A percentile compares a stretch with the other conserved stretches of the same genome.
phyloP scores from a whole-genome alignment of 2,329 filamentous ascomycete species.

The Aspergillus sojae region DNA sequence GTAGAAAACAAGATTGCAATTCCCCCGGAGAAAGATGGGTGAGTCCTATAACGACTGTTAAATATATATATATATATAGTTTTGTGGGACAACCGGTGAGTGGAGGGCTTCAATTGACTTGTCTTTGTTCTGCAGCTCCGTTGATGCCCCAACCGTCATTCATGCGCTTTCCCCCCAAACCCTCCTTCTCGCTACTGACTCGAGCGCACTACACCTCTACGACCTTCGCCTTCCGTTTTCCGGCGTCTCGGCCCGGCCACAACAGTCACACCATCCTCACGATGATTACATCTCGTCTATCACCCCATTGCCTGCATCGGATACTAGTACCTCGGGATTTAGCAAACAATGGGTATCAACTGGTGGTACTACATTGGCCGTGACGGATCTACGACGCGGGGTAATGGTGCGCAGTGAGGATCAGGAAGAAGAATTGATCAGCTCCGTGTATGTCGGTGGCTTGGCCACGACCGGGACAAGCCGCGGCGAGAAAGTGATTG shows the following conservation, averaged over 20 bases:
- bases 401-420: conserved; percentile 89
- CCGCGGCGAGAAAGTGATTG: conserved; percentile 74
- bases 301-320: conserved; percentile 76
- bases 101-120: not conserved
- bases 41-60: conserved; percentile 22
- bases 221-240: conserved; percentile 69
- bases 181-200: conserved; percentile 87
- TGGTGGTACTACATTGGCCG: conserved; percentile 84
- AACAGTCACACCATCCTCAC: conserved; percentile 83
- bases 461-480: conserved; percentile 67
- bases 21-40: conserved; percentile 54
- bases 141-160: conserved; percentile 78
- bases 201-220: conserved; percentile 82
- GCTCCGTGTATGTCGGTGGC: conserved; percentile 75
- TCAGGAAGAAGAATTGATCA: conserved; percentile 91
- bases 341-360: conserved; percentile 95
- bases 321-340: conserved; percentile 81
- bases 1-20: conserved; percentile 83
- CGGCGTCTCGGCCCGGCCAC: conserved; percentile 64
- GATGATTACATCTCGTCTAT: conserved; percentile 91
- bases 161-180: conserved; percentile 85
- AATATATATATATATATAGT: not conserved
- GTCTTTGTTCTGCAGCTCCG: conserved; percentile 30
- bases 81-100: not conserved
- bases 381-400: conserved; percentile 84